A percentile compares a stretch with the other conserved stretches of the same genome.
These are phyloP conservation scores for Populus simonii DNA, from an alignment of 345 rosid genomes.

Conservation along the genomic window DNA sequence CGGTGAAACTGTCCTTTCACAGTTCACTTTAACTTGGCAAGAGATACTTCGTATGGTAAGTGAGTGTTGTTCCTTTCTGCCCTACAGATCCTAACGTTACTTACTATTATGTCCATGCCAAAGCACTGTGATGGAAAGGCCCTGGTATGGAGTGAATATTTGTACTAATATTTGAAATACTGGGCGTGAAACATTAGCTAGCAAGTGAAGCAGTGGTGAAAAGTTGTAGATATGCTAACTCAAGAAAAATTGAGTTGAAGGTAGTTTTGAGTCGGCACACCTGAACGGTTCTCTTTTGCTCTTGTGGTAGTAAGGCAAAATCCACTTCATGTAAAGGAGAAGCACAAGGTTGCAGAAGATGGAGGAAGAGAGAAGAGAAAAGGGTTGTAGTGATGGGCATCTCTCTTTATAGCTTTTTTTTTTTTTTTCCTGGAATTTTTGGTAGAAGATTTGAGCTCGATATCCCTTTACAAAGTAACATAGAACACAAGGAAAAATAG, in stretches of 20 bases:
- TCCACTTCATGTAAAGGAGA: background rate
- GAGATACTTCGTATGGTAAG: conserved; percentile 26
- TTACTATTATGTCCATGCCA: background rate
- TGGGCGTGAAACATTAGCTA: background rate
- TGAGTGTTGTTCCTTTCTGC: no score
- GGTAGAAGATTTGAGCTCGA: no score
- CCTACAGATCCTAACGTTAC: background rate
- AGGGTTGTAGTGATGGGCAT: background rate
- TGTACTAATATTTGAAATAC: background rate
- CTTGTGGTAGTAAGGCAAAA: background rate
- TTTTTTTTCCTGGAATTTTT: no score
- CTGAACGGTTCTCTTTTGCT: background rate
- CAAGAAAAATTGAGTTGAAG: background rate
- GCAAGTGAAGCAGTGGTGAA: background rate
- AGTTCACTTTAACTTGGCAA: conserved; percentile 18
- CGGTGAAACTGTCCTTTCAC: conserved; percentile 6
- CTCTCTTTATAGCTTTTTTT: background rate
- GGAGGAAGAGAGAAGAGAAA: background rate
- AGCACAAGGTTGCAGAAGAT: background rate
- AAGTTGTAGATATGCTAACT: background rate
- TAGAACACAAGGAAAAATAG: no score
- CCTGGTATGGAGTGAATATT: background rate
- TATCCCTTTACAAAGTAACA: no score
- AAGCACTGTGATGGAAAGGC: background rate
- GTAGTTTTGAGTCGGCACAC: background rate